Evolutionary conservation across 2,329 filamentous ascomycete species (phyloP).

Genomic region (Colletotrichum sp.): DNA sequence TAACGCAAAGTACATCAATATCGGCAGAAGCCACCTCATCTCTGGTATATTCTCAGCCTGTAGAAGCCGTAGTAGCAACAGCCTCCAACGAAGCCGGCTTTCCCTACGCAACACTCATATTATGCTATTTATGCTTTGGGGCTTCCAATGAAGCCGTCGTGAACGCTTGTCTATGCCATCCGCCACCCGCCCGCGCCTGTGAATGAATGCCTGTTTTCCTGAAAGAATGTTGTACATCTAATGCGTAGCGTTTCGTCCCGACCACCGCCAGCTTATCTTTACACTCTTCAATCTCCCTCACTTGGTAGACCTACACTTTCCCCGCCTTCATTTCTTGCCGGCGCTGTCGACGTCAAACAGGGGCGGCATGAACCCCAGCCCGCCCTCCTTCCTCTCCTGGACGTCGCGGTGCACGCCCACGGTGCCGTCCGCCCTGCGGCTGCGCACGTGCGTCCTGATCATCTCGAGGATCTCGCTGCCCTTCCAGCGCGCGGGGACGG

Average conservation of each 20-base stretch:
- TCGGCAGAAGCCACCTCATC: background rate
- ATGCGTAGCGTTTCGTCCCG: background rate
- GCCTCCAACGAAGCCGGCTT: background rate
- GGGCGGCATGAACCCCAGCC: constrained; percentile 64
- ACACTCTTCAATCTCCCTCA: background rate
- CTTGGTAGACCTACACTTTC: background rate
- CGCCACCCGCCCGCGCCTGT: background rate
- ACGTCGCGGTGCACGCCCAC: constrained; percentile 30
- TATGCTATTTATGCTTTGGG: background rate
- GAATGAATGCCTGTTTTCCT: background rate
- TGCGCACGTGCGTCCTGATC: constrained; percentile 80
- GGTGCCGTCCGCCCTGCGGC: constrained; percentile 52
- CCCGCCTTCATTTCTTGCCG: background rate
- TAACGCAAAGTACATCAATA: background rate
- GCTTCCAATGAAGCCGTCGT: background rate
- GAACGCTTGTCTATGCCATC: background rate
- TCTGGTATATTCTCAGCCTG: background rate
- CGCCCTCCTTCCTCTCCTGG: constrained; percentile 37
- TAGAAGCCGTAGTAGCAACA: background rate
- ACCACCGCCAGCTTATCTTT: background rate
- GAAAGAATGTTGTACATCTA: background rate
- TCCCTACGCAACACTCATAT: background rate
- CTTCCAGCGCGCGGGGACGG: constrained; percentile 86
- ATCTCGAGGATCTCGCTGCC: constrained; percentile 79
- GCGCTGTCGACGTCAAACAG: constrained; percentile 31